Percentiles rank a stretch among this genome's conserved stretches.
Evolutionary conservation across 768 basidiomycete genomes (phyloP).

Genomic region (Sporobolomyces phaffii): DNA sequence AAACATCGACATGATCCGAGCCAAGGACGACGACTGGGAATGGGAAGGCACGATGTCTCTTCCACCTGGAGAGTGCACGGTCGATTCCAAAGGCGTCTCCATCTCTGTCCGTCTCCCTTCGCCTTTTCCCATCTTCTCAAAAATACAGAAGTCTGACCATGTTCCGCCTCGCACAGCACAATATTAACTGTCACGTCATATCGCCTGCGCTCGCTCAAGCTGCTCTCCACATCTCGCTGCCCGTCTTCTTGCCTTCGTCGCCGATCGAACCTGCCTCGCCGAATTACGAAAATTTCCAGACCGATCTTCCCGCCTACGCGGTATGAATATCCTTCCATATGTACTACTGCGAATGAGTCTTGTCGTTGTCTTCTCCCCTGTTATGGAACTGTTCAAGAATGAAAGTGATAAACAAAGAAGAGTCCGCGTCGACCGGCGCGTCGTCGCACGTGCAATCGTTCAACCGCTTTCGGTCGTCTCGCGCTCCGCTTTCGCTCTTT

Average conservation of each 20-base stretch:
- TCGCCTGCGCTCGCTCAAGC: slow-evolving; percentile 12
- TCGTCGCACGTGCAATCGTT: too few relatives aligned
- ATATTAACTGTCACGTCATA: background rate
- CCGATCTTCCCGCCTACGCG: background rate
- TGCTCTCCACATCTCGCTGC: slow-evolving; percentile 2
- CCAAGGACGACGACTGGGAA: background rate
- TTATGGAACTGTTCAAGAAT: too few relatives aligned
- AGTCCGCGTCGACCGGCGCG: too few relatives aligned
- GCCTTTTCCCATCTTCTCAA: too few relatives aligned
- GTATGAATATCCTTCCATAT: background rate
- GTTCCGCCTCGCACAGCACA: background rate
- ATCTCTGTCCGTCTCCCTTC: background rate
- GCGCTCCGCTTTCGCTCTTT: too few relatives aligned
- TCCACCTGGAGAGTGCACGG: slow-evolving; percentile 7
- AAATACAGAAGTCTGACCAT: too few relatives aligned
- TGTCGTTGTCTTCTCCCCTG: too few relatives aligned
- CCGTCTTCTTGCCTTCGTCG: slow-evolving; percentile 20
- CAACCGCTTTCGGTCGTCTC: too few relatives aligned
- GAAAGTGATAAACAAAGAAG: too few relatives aligned
- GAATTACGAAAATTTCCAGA: background rate
- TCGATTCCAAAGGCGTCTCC: background rate
- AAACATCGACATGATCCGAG: background rate
- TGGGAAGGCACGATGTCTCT: background rate
- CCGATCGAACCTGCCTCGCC: background rate
- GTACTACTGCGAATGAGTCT: too few relatives aligned